Conservation (phyloP, 768 basidiomycete species). For the Suillus luteus region DNA sequence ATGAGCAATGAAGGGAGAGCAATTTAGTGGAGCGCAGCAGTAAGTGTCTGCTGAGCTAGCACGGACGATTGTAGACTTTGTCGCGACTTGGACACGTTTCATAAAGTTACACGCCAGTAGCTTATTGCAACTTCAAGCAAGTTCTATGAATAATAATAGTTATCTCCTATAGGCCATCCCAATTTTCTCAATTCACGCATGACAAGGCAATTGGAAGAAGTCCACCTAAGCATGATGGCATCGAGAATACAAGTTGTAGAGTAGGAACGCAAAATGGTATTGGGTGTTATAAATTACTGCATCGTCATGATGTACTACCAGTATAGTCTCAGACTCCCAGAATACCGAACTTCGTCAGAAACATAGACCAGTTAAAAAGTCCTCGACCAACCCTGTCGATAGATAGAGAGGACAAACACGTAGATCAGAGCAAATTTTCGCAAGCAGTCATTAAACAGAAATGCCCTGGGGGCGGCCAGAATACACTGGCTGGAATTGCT, state of each 20-base stretch:
- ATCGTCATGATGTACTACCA: not conserved
- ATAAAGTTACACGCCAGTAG: constrained; percentile 3
- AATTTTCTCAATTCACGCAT: not conserved
- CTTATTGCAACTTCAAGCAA: not conserved
- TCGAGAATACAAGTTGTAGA: not conserved
- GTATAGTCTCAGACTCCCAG: not conserved
- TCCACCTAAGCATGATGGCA: not conserved
- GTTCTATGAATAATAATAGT: not conserved
- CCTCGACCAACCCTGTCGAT: not conserved
- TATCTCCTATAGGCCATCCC: not conserved
- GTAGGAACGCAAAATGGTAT: not conserved
- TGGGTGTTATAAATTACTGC: not conserved
- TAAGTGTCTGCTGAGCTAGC: not conserved
- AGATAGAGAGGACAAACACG: not conserved
- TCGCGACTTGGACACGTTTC: constrained; percentile 6
- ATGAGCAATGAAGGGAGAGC: constrained; percentile 11
- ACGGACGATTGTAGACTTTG: not conserved
- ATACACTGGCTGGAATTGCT: constrained; percentile 1
- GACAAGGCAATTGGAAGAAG: not conserved
- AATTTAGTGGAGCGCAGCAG: constrained; percentile 10
- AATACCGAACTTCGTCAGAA: not conserved
- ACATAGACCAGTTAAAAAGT: not conserved
- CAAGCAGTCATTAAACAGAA: not conserved
- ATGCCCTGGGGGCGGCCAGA: not conserved
- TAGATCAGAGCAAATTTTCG: not conserved